Evolutionary conservation across 805 yeast species (phyloP).

Genomic region (Wickerhamiella musiphila): DNA sequence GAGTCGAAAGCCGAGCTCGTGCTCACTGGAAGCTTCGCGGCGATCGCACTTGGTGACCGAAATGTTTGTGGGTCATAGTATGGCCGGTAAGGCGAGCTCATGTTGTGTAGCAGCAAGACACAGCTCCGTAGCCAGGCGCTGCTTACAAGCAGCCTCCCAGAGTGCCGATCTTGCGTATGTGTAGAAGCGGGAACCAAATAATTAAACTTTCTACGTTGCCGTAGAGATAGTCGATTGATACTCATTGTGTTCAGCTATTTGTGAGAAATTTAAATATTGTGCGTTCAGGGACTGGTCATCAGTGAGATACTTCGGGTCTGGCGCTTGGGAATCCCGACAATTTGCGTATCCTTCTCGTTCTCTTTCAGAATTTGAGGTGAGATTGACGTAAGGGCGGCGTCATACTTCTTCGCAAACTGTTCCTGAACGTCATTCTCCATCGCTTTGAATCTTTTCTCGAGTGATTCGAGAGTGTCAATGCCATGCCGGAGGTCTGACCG

Average conservation of each 20-base stretch:
- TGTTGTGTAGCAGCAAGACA: constrained; percentile 2
- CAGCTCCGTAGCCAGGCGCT: no score
- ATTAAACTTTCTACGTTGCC: no score
- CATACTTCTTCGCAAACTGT: constrained; percentile 11
- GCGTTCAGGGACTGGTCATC: neutral
- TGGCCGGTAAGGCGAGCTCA: constrained; percentile 2
- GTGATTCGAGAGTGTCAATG: constrained; percentile 6
- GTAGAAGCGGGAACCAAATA: no score
- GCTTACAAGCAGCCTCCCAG: no score
- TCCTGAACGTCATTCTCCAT: constrained; percentile 14
- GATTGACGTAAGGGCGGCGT: constrained; percentile 11
- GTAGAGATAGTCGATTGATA: no score
- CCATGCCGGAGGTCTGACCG: constrained; percentile 10
- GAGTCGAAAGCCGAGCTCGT: neutral
- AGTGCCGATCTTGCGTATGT: no score
- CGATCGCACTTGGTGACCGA: constrained; percentile 1
- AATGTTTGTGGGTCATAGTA: constrained; percentile 1
- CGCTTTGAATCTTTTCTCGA: constrained; percentile 9
- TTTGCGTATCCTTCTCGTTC: constrained; percentile 1
- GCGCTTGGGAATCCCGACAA: neutral
- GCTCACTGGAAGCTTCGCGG: neutral
- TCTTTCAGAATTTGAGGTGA: constrained; percentile 4
- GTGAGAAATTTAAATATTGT: no score
- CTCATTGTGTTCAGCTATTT: no score
- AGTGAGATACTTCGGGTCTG: neutral